Conservation (phyloP, 2,329 filamentous ascomycete species). For the Fusarium buharicum region DNA sequence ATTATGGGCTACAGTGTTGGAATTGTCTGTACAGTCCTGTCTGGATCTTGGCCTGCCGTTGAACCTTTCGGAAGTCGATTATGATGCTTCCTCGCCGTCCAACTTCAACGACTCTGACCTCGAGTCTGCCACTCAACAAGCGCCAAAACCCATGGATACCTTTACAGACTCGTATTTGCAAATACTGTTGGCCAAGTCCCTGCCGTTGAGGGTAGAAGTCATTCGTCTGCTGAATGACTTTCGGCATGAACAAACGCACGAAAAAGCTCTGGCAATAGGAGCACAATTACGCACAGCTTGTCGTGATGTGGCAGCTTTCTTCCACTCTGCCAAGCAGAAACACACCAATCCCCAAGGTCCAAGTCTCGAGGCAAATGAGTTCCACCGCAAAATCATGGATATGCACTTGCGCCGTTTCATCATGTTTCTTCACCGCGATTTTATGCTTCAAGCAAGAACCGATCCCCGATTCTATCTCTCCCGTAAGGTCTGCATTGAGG, state of each 20-base stretch:
- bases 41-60: slow-evolving; percentile 41
- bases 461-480: slow-evolving; percentile 44
- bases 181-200: slow-evolving; percentile 35
- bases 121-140: slow-evolving; percentile 14
- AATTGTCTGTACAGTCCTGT: slow-evolving; percentile 39
- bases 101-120: slow-evolving; percentile 42
- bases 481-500: slow-evolving; percentile 42
- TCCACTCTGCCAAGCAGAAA: slow-evolving; percentile 18
- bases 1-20: slow-evolving; percentile 42
- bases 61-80: slow-evolving; percentile 30
- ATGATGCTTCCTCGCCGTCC: slow-evolving; percentile 34
- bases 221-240: slow-evolving; percentile 41
- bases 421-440: slow-evolving; percentile 45
- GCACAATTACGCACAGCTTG: slow-evolving; percentile 38
- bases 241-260: slow-evolving; percentile 33
- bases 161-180: slow-evolving; percentile 43
- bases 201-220: slow-evolving; percentile 36
- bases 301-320: slow-evolving; percentile 40
- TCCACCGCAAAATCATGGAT: slow-evolving; percentile 42
- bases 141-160: slow-evolving; percentile 6
- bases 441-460: slow-evolving; percentile 40
- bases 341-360: not conserved
- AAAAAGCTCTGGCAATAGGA: slow-evolving; percentile 34
- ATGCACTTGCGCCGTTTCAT: slow-evolving; percentile 43
- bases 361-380: slow-evolving; percentile 30